These are phyloP conservation scores for barley (Hordeum vulgare) DNA, from an alignment of 176 grass and related monocot species.

Conservation along the genomic window MorexV3_pseudomolecules_assembly NC_058518.1:512048569-512049068, in stretches of 20 bases:
- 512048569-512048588: background rate
- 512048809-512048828: background rate
- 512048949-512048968: constrained; percentile 71
- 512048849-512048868: constrained; percentile 21
- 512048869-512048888: constrained; percentile 18
- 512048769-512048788: background rate
- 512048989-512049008: constrained; percentile 45
- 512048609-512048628: constrained; percentile 83
- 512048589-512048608: constrained; percentile 76
- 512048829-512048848: background rate
- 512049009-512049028: constrained; percentile 29
- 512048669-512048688: constrained; percentile 99
- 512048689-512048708: constrained; percentile 89
- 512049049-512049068: constrained; percentile 36
- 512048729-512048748: constrained; percentile 86
- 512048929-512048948: constrained; percentile 72
- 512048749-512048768: background rate
- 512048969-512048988: constrained; percentile 29
- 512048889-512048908: constrained; percentile 75
- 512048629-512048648: constrained; percentile 71
- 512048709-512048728: constrained; percentile 92
- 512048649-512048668: constrained; percentile 97
- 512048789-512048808: background rate
- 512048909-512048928: constrained; percentile 61
- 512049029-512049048: constrained; percentile 41